phyloP scores from a whole-genome alignment of 2,329 filamentous ascomycete species.

The Neopestalotiopsis sp. region DNA sequence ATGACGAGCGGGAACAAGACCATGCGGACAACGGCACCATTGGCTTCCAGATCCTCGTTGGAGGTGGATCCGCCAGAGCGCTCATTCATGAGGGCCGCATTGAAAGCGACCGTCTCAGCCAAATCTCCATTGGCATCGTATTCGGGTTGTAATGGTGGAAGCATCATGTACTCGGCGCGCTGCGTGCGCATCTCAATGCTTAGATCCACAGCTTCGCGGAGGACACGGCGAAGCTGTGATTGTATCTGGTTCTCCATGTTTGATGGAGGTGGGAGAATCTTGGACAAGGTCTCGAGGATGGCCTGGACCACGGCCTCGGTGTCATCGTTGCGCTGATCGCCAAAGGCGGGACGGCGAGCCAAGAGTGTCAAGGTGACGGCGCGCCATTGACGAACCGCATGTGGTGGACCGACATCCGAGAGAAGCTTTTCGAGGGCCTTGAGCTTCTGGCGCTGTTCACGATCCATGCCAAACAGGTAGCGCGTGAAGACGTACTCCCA shows the following conservation, averaged over 20 bases:
- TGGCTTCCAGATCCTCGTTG: conserved; percentile 81
- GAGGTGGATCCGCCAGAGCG: conserved; percentile 71
- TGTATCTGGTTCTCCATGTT: conserved; percentile 82
- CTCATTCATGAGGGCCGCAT: conserved; percentile 93
- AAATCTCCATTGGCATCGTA: conserved; percentile 94
- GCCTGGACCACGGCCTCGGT: conserved; percentile 95
- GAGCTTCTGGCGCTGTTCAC: conserved; percentile 95
- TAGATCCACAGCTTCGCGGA: conserved; percentile 86
- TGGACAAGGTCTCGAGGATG: conserved; percentile 82
- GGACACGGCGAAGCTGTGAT: conserved; percentile 83
- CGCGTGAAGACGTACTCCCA: conserved; percentile 99
- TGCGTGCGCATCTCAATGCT: conserved; percentile 98
- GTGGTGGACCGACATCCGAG: conserved; percentile 81
- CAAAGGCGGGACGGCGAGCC: conserved; percentile 79
- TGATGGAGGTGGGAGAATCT: conserved; percentile 84
- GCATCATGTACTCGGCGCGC: conserved; percentile 97
- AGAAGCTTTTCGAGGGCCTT: conserved; percentile 94
- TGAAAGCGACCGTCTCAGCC: conserved; percentile 86
- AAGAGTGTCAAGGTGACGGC: conserved; percentile 92
- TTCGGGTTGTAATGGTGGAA: conserved; percentile 91
- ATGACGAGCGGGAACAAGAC: conserved; percentile 96
- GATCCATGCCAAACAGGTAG: conserved; percentile 98
- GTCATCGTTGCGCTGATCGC: conserved; percentile 82
- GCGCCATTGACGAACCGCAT: conserved; percentile 96
- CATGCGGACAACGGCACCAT: conserved; percentile 80